Evolutionary conservation across 202 grass and related monocot species (phyloP), one percentile per base, ranked within the genome.

Genomic region (Saccharum hybrid): DNA sequence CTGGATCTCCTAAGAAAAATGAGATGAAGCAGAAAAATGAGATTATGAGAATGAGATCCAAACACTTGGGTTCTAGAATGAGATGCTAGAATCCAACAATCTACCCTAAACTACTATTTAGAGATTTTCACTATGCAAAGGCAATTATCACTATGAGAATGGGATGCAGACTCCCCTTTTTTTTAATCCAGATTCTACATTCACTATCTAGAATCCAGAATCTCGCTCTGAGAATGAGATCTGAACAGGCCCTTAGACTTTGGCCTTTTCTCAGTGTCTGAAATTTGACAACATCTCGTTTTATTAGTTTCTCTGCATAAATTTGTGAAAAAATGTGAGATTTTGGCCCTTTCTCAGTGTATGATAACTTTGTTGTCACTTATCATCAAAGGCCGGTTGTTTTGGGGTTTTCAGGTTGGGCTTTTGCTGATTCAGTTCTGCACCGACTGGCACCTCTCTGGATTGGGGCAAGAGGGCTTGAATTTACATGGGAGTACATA

Each of bases 401-500:
- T 68, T 79, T 82, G 48, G 37, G 52, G 22, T 71, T 88, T 91
- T 64, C 84, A 99, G 96, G 96, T 61, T 96, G 93, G 96, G 96
- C 96, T 90, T 99, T 99, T 94, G 96, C 91, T 31, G 93, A 96
- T 87, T 96, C 96, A 3, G 89, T 96, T 84, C 86, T 99, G 64
- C 93, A 99, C 75, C 71, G 89, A 41, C 78, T 99, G 62, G 96
- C 88, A 6, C 96, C 96, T 82, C 96, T 99, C 31, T 99, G 96
- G 96, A 94, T 99, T 70, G 93, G 96, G 38, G 96, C 96, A 84
- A 88, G 93, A 90, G 93, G 96, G 61, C 85, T 99, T 79, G 96
- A 99, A 89, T 99, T 99, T 71, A 96, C 93, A 54, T 96, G 91
- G 96, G 93, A 99, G 57, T 96, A 88, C 81, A 96, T 99, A 87